Percentiles rank a stretch among this genome's conserved stretches.
phyloP scores from a whole-genome alignment of 2,329 filamentous ascomycete genomes.

The Colletotrichum sp. region DNA sequence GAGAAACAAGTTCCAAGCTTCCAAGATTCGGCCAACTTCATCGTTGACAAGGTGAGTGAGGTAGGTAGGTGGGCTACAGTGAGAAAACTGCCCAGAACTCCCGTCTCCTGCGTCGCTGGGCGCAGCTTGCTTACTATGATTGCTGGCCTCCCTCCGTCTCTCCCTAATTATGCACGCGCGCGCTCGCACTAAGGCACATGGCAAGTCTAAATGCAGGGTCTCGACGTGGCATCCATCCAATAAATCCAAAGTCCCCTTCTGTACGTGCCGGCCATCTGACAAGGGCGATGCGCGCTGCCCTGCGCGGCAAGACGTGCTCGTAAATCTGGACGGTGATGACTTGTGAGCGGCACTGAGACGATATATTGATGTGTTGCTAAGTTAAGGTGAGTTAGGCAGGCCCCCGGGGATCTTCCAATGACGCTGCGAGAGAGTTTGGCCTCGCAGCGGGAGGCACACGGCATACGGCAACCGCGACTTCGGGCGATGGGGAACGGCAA shows the following conservation, averaged over 20 bases:
- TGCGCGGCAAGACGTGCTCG: neutral
- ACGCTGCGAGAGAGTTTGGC: slow-evolving; percentile 5
- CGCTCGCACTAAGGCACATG: neutral
- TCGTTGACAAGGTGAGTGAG: neutral
- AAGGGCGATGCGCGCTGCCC: neutral
- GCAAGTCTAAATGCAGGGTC: neutral
- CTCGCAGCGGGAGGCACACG: slow-evolving; percentile 11
- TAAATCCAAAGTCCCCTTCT: neutral
- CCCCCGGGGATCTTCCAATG: slow-evolving; percentile 4
- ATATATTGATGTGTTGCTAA: neutral
- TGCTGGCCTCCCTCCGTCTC: neutral
- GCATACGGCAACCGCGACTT: neutral
- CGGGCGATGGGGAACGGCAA: neutral
- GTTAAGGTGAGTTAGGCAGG: neutral
- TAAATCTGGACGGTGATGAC: neutral
- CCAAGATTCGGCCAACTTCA: neutral
- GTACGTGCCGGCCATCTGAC: neutral
- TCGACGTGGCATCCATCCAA: neutral
- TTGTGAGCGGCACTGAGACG: neutral
- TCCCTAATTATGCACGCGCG: neutral
- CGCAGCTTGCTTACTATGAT: neutral
- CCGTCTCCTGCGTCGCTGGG: neutral
- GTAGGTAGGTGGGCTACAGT: neutral
- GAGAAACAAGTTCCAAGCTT: neutral
- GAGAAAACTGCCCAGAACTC: neutral